Percentiles rank a stretch among this genome's conserved stretches.
These are phyloP conservation scores for Ceratocystis colombiana DNA, from an alignment of 2,329 filamentous ascomycete genomes.

Conservation along the genomic window DNA sequence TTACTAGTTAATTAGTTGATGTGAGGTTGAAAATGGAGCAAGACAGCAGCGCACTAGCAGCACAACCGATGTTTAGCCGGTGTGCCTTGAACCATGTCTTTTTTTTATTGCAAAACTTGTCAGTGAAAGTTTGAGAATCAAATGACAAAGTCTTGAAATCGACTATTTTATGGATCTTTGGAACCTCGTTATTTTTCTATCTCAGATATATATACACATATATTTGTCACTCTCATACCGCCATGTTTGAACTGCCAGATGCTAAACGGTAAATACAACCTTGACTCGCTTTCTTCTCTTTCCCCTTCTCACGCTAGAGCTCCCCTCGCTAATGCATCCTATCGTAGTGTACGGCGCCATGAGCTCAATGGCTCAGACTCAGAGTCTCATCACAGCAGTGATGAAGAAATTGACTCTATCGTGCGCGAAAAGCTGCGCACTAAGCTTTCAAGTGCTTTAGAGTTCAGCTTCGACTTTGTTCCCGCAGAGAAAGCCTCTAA, in stretches of 20 bases:
- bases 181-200: background rate
- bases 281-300: constrained; percentile 23
- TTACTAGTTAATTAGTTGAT: background rate
- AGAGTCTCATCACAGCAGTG: constrained; percentile 28
- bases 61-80: background rate
- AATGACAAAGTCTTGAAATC: background rate
- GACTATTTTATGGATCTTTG: background rate
- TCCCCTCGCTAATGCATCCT: constrained; percentile 7
- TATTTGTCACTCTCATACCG: constrained; percentile 15
- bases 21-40: constrained; percentile 8
- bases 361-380: constrained; percentile 39
- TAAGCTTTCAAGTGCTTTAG: constrained; percentile 25
- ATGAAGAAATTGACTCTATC: constrained; percentile 17
- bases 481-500: constrained; percentile 25
- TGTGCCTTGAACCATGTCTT: background rate
- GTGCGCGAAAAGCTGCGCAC: constrained; percentile 24
- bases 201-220: background rate
- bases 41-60: background rate
- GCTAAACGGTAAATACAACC: constrained; percentile 39
- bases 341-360: constrained; percentile 44
- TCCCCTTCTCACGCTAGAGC: background rate
- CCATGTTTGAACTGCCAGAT: constrained; percentile 45
- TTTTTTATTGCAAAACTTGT: background rate
- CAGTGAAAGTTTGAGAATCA: background rate
- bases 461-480: constrained; percentile 20